Evolutionary conservation across 1,284 basidiomycete genomes (phyloP).

Genomic region (Gymnopus androsaceus): DNA sequence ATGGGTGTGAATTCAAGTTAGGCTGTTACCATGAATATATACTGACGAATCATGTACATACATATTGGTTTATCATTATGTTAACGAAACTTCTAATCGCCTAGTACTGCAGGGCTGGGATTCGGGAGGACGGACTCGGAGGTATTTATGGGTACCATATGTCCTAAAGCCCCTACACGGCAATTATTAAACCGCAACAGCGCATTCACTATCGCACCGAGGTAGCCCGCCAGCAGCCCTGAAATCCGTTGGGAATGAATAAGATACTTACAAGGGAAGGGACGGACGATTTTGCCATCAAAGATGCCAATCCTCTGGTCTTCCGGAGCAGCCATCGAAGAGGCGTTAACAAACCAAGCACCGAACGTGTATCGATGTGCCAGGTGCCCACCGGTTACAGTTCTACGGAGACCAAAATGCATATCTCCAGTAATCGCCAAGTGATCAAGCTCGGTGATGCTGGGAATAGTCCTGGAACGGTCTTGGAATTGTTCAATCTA

Average conservation of each 20-base stretch:
- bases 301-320: slow-evolving; percentile 95
- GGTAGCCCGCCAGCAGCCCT: too few species aligned
- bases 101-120: too few species aligned
- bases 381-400: slow-evolving; percentile 73
- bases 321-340: slow-evolving; percentile 75
- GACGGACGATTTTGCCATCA: slow-evolving; percentile 86
- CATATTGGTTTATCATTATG: too few species aligned
- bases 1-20: too few species aligned
- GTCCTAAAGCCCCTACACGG: slow-evolving; percentile 3
- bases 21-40: too few species aligned
- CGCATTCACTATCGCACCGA: too few species aligned
- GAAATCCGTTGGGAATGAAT: too few species aligned
- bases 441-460: slow-evolving; percentile 92
- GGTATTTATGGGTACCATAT: too few species aligned
- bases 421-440: slow-evolving; percentile 81
- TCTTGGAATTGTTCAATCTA: slow-evolving; percentile 97
- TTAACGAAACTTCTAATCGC: too few species aligned
- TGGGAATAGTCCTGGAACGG: slow-evolving; percentile 95
- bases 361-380: slow-evolving; percentile 9
- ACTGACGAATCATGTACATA: too few species aligned
- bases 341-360: background rate
- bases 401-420: slow-evolving; percentile 90
- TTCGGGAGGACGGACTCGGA: too few species aligned
- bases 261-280: background rate
- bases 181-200: background rate